A percentile compares a stretch with the other conserved stretches of the same genome.
Evolutionary conservation across 176 grass and related monocot genomes (phyloP).

Genomic region (Canna indica): DNA sequence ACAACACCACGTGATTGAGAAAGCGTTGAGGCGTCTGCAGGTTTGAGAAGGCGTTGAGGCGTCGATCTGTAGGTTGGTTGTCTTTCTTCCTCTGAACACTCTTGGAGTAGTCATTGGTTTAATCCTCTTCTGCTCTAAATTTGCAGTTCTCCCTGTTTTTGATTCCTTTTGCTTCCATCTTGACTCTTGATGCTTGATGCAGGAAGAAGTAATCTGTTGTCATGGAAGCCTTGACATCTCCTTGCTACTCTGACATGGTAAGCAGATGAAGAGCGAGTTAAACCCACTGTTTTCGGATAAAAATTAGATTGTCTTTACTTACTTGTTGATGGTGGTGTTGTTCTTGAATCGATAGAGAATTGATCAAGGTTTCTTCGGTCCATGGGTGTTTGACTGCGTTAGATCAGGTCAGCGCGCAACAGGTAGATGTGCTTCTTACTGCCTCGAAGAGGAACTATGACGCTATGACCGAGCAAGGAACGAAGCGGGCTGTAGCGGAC

Average conservation of each 20-base stretch:
- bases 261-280: neutral
- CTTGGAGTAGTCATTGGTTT: no score
- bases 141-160: no score
- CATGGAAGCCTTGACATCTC: neutral
- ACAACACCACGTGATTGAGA: no score
- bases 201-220: neutral
- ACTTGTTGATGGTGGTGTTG: no score
- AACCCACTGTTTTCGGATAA: neutral
- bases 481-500: neutral
- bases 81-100: no score
- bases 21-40: no score
- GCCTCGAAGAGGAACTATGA: conserved; percentile 42
- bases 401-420: conserved; percentile 58
- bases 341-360: conserved; percentile 25
- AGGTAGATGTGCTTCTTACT: conserved; percentile 42
- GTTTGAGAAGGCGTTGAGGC: no score
- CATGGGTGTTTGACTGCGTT: conserved; percentile 60
- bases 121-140: no score
- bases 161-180: no score
- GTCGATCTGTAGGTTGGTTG: no score
- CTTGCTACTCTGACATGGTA: neutral
- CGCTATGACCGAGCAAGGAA: conserved; percentile 1
- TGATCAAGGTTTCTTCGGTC: conserved; percentile 75
- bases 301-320: neutral
- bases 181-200: neutral